These are phyloP conservation scores for Diversispora epigaea DNA, from an alignment of 192 early-diverging fungal species.

Conservation along the genomic window DNA sequence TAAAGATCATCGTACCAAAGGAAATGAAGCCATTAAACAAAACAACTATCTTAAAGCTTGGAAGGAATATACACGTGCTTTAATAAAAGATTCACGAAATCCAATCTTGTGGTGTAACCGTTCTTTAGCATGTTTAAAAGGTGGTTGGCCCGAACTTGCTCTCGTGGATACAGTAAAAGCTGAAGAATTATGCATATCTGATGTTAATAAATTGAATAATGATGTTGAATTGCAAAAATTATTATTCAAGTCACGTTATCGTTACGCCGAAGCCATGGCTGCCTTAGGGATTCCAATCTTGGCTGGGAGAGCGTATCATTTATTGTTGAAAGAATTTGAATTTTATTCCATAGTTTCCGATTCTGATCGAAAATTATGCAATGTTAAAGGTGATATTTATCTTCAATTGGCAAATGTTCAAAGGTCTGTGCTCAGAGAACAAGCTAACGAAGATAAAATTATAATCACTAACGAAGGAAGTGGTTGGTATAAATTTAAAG, in stretches of 20 bases:
- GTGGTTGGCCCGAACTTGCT: conserved; percentile 18
- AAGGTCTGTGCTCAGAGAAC: neutral
- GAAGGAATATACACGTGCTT: conserved; percentile 1
- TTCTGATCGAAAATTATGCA: too few relatives aligned
- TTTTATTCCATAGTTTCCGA: neutral
- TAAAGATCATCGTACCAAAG: neutral
- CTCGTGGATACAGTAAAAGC: conserved; percentile 4
- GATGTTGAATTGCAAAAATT: conserved; percentile 2
- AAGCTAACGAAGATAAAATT: neutral
- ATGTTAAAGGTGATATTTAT: too few relatives aligned
- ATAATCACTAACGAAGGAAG: neutral
- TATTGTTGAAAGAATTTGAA: neutral
- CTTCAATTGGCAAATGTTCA: too few relatives aligned
- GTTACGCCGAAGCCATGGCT: conserved; percentile 10
- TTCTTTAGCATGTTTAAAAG: conserved; percentile 17
- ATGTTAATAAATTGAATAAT: neutral
- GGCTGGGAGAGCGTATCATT: neutral
- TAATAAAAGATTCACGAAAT: neutral
- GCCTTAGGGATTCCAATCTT: conserved; percentile 9
- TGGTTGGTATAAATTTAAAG: conserved; percentile 8
- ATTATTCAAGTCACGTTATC: neutral
- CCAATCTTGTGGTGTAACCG: conserved; percentile 16
- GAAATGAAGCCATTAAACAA: neutral
- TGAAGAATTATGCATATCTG: neutral
- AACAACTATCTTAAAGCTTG: neutral